Evolutionary conservation across 2,329 filamentous ascomycete species (phyloP).

Genomic region (Penicillium sp.): DNA sequence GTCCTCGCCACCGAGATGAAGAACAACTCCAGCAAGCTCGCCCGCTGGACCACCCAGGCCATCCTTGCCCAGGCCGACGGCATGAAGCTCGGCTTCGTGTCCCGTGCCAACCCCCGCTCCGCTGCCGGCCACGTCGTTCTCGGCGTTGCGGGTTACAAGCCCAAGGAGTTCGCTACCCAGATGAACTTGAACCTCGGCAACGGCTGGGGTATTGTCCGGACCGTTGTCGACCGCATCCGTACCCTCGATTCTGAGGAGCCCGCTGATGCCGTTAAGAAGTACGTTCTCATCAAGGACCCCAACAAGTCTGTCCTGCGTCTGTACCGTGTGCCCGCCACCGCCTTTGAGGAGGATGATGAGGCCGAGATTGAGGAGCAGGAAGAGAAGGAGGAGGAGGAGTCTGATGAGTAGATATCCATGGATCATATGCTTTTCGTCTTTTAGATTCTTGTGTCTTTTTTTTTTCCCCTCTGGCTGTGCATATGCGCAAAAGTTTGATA

Average conservation of each 20-base stretch:
- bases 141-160: constrained; percentile 96
- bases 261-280: constrained; percentile 46
- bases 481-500: constrained; percentile 26
- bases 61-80: constrained; percentile 96
- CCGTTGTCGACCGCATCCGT: constrained; percentile 79
- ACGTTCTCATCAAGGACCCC: constrained; percentile 72
- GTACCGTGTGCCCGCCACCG: constrained; percentile 83
- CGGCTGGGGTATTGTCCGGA: constrained; percentile 98
- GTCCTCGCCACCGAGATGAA: constrained; percentile 99
- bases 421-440: constrained; percentile 12
- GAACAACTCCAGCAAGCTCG: constrained; percentile 99
- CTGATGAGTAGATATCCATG: constrained; percentile 37
- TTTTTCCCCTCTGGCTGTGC: constrained; percentile 16
- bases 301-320: constrained; percentile 94
- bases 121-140: constrained; percentile 94
- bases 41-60: constrained; percentile 94
- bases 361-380: constrained; percentile 56
- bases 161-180: constrained; percentile 90
- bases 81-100: constrained; percentile 99
- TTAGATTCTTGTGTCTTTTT: constrained; percentile 15
- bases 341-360: constrained; percentile 86
- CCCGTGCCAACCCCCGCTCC: constrained; percentile 84
- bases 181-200: constrained; percentile 98
- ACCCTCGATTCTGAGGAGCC: constrained; percentile 43
- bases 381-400: constrained; percentile 56